phyloP scores from a whole-genome alignment of 495 filamentous ascomycete genomes.

The Rhizodiscina lignyota region DNA sequence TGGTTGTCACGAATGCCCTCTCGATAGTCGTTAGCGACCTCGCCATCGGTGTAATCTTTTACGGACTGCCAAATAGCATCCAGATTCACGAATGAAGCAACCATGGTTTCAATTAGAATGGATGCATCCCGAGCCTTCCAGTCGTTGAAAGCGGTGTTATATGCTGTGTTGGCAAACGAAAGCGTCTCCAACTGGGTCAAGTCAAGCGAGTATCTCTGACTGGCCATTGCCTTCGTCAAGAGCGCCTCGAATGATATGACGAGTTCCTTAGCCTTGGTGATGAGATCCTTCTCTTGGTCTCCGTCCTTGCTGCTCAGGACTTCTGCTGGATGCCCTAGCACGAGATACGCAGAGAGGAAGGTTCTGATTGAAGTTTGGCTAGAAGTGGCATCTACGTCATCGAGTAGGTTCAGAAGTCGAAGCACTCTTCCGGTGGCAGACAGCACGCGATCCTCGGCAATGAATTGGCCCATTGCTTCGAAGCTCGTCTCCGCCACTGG shows the following conservation, averaged over 20 bases:
- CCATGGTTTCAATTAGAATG: constrained; percentile 82
- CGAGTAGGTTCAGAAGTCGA: constrained; percentile 57
- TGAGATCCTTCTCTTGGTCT: constrained; percentile 76
- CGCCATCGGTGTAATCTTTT: constrained; percentile 73
- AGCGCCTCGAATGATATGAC: constrained; percentile 70
- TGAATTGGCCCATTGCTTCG: constrained; percentile 59
- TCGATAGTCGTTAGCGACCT: constrained; percentile 74
- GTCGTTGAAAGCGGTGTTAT: constrained; percentile 79
- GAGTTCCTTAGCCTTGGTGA: constrained; percentile 73
- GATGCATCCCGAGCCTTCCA: constrained; percentile 91
- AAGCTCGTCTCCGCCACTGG: constrained; percentile 59
- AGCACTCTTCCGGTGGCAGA: constrained; percentile 53
- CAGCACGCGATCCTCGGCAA: constrained; percentile 63
- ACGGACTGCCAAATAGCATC: constrained; percentile 95
- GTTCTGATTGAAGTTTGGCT: constrained; percentile 59
- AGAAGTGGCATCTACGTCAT: constrained; percentile 48
- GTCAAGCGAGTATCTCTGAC: constrained; percentile 19
- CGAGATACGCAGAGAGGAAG: constrained; percentile 84
- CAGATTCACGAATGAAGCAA: constrained; percentile 85
- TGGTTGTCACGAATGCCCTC: constrained; percentile 92
- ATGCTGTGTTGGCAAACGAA: constrained; percentile 58
- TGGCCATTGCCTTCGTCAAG: constrained; percentile 29
- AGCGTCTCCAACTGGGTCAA: constrained; percentile 37
- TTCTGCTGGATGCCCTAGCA: constrained; percentile 80
- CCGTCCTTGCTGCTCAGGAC: constrained; percentile 73